phyloP scores from a whole-genome alignment of 2,329 filamentous ascomycete species.

The Penicillium sp. region DNA sequence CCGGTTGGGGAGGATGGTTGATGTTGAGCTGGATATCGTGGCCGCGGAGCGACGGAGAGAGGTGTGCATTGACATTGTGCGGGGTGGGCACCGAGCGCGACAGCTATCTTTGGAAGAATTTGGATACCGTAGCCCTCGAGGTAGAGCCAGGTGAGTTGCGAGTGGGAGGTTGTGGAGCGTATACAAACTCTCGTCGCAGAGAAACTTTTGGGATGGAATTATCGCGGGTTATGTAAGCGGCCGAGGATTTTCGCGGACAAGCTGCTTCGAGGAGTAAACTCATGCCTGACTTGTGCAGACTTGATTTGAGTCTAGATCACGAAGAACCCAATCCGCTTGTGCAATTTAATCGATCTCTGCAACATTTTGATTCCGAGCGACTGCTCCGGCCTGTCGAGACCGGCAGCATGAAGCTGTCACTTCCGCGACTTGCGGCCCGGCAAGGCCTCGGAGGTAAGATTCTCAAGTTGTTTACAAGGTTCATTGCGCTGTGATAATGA shows the following conservation, averaged over 20 bases:
- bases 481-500: background rate
- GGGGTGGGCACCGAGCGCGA: background rate
- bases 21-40: constrained; percentile 31
- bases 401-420: constrained; percentile 37
- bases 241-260: constrained; percentile 23
- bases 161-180: constrained; percentile 19
- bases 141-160: background rate
- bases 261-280: constrained; percentile 2
- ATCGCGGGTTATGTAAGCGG: constrained; percentile 37
- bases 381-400: constrained; percentile 10
- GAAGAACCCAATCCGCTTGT: constrained; percentile 2
- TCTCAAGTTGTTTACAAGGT: background rate
- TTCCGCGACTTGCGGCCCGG: constrained; percentile 26
- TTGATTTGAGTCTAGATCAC: constrained; percentile 26
- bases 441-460: constrained; percentile 26
- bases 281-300: background rate
- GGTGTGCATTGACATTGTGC: constrained; percentile 39
- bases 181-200: constrained; percentile 27
- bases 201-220: constrained; percentile 36
- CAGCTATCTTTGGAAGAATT: background rate
- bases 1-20: constrained; percentile 39
- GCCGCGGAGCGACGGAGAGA: constrained; percentile 40
- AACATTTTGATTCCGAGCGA: constrained; percentile 15
- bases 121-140: background rate
- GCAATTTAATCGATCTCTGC: constrained; percentile 2